phyloP scores from a whole-genome alignment of 129 eudicot genomes.

The Arctium lappa region DNA sequence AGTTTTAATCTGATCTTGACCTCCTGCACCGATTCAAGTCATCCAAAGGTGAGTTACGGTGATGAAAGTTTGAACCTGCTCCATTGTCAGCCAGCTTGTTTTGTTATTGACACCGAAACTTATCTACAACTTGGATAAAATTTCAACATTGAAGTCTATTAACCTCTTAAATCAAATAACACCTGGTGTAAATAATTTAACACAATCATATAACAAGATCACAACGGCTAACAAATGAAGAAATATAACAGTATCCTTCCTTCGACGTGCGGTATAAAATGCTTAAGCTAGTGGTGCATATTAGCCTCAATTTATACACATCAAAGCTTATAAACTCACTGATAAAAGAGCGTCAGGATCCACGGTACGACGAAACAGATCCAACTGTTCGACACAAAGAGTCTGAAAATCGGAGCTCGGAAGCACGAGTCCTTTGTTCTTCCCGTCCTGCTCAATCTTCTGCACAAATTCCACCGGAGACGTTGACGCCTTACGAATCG shows the following conservation, averaged over 20 bases:
- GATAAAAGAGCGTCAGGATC: slow-evolving; percentile 71
- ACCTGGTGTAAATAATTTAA: background rate
- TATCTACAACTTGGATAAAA: background rate
- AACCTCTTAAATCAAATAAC: background rate
- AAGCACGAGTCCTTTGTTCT: slow-evolving; percentile 49
- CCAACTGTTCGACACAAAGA: slow-evolving; percentile 76
- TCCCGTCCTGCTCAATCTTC: slow-evolving; percentile 47
- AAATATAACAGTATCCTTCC: background rate
- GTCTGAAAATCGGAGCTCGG: slow-evolving; percentile 84
- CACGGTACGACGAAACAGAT: slow-evolving; percentile 76
- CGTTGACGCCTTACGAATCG: slow-evolving; percentile 71
- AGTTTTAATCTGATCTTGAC: too few relatives aligned
- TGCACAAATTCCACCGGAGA: slow-evolving; percentile 89
- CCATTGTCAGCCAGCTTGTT: slow-evolving; percentile 3
- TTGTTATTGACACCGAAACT: background rate
- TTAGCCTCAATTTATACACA: background rate
- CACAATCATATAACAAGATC: background rate
- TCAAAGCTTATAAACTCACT: background rate
- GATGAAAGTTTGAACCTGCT: background rate
- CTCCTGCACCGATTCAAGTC: too few relatives aligned
- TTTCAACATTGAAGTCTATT: background rate
- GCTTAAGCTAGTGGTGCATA: background rate
- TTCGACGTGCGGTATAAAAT: background rate
- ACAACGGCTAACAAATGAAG: background rate
- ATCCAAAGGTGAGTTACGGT: background rate